Evolutionary conservation across 805 yeast species (phyloP).

Genomic region (Candida easanensis): DNA sequence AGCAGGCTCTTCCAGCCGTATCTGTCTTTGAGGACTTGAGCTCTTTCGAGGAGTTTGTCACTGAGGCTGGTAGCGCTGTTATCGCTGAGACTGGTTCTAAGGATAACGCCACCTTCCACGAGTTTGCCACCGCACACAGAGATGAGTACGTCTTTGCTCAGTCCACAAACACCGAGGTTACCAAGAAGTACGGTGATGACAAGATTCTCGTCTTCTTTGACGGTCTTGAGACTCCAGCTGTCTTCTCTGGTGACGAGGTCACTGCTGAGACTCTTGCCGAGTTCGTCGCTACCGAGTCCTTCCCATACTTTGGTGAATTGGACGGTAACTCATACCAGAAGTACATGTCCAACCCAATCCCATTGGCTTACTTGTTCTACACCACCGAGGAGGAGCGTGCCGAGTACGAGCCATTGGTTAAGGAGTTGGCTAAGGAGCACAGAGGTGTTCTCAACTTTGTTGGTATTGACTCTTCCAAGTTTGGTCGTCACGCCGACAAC

Average conservation of each 20-base stretch:
- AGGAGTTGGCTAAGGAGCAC: constrained; percentile 64
- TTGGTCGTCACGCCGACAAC: constrained; percentile 83
- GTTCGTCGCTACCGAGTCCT: constrained; percentile 51
- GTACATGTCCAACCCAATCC: constrained; percentile 70
- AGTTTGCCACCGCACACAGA: constrained; percentile 61
- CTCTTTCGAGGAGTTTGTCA: constrained; percentile 49
- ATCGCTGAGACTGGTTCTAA: constrained; percentile 53
- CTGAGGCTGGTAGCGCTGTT: constrained; percentile 46
- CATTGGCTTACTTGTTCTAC: constrained; percentile 88
- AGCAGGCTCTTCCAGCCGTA: constrained; percentile 80
- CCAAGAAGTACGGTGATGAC: constrained; percentile 33
- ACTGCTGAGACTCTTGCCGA: constrained; percentile 24
- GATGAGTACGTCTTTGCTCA: constrained; percentile 63
- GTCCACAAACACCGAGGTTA: constrained; percentile 35
- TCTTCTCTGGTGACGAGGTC: constrained; percentile 28
- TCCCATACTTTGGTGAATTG: constrained; percentile 87
- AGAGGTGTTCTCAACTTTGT: constrained; percentile 85
- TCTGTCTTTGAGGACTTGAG: constrained; percentile 44
- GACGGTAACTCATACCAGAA: constrained; percentile 72
- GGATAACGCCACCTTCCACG: constrained; percentile 55
- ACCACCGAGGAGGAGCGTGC: constrained; percentile 63
- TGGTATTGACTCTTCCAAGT: constrained; percentile 77
- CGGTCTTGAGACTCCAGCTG: constrained; percentile 31
- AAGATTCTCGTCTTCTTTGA: constrained; percentile 31
- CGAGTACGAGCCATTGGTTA: constrained; percentile 48